phyloP scores from a whole-genome alignment of 208 protist species.

The Crithidia sp. region DNA sequence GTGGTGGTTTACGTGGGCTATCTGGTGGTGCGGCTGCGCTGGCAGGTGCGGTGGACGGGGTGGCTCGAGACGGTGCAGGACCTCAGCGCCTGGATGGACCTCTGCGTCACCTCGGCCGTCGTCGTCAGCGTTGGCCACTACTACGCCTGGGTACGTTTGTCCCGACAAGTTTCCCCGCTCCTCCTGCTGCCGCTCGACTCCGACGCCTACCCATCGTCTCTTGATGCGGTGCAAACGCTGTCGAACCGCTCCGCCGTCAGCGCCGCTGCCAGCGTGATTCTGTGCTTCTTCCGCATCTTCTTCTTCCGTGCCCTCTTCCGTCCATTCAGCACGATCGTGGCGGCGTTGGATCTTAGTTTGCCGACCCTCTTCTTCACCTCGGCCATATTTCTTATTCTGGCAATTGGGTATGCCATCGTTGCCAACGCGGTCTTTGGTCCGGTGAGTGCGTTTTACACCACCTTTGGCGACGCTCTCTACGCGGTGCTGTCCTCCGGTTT shows the following conservation, averaged over 20 bases:
- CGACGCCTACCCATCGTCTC: slow-evolving; percentile 14
- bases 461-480: slow-evolving; percentile 17
- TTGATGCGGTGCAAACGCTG: slow-evolving; percentile 1
- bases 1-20: background rate
- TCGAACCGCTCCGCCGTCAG: background rate
- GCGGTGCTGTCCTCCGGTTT: slow-evolving; percentile 15
- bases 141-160: slow-evolving; percentile 16
- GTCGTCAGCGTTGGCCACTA: slow-evolving; percentile 6
- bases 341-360: slow-evolving; percentile 8
- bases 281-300: slow-evolving; percentile 23
- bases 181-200: slow-evolving; percentile 3
- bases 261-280: background rate
- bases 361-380: background rate
- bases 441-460: slow-evolving; percentile 3
- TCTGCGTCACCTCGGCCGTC: background rate
- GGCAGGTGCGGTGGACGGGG: background rate
- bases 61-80: background rate
- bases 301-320: slow-evolving; percentile 7
- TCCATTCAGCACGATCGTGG: slow-evolving; percentile 5
- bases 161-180: background rate
- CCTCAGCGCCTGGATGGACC: slow-evolving; percentile 24
- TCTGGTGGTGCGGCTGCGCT: slow-evolving; percentile 2
- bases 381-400: background rate
- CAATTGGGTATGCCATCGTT: slow-evolving; percentile 8
- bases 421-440: slow-evolving; percentile 20